A percentile compares a stretch with the other conserved stretches of the same genome.
Evolutionary conservation across 2,329 filamentous ascomycete genomes (phyloP).

Genomic region (Trichophyton verrucosum): DNA sequence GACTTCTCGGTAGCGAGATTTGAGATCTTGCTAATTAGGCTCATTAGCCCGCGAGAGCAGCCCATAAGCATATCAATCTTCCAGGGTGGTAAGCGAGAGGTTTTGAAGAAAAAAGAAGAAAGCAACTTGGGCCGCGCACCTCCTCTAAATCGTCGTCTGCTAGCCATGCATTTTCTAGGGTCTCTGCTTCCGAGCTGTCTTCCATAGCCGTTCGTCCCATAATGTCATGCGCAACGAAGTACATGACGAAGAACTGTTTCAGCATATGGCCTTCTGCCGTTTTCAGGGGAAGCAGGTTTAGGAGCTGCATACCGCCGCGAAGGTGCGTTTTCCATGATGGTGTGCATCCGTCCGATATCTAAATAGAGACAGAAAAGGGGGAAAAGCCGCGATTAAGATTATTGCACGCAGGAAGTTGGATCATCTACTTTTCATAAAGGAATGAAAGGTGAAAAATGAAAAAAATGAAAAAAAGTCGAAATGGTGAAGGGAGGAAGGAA

Average conservation of each 20-base stretch:
- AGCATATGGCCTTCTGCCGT: conserved; percentile 15
- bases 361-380: neutral
- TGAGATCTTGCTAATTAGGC: conserved; percentile 18
- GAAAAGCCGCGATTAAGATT: conserved; percentile 3
- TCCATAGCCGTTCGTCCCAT: conserved; percentile 20
- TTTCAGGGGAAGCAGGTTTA: conserved; percentile 12
- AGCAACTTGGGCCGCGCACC: conserved; percentile 9
- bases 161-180: conserved; percentile 13
- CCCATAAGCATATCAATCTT: conserved; percentile 24
- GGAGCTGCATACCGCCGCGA: conserved; percentile 19
- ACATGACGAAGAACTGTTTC: conserved; percentile 19
- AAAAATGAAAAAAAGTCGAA: no score
- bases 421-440: neutral
- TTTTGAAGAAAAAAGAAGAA: neutral
- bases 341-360: conserved; percentile 23
- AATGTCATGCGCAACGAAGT: conserved; percentile 25
- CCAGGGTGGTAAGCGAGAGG: neutral
- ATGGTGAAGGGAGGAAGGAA: neutral
- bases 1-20: conserved; percentile 7
- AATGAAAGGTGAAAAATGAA: no score
- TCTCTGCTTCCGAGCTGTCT: conserved; percentile 1
- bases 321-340: conserved; percentile 24
- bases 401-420: neutral
- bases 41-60: conserved; percentile 22
- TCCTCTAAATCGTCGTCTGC: conserved; percentile 18